These are phyloP conservation scores for Lentithecium fluviatile DNA, from an alignment of 495 filamentous ascomycete species.

Conservation along the genomic window DNA sequence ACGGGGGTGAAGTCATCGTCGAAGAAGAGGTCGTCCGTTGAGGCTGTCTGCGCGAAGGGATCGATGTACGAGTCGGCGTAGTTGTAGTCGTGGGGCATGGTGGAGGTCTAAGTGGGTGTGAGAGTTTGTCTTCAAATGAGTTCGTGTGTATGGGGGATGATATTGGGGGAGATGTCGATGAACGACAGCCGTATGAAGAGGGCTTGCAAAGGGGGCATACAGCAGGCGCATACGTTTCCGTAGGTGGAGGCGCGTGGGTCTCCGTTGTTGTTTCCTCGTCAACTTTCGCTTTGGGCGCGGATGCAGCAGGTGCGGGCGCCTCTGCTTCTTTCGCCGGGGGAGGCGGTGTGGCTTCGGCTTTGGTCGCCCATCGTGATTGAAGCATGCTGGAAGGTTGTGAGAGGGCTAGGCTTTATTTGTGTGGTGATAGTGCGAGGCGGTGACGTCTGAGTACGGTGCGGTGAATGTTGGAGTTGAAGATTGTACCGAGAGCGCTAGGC, in stretches of 20 bases:
- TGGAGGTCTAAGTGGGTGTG: not conserved
- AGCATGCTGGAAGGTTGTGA: conserved; percentile 10
- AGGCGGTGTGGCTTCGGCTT: not conserved
- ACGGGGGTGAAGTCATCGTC: conserved; percentile 71
- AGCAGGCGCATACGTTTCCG: not conserved
- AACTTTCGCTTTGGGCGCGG: not conserved
- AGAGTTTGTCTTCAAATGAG: not conserved
- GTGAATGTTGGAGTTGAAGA: no score
- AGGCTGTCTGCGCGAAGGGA: conserved; percentile 65
- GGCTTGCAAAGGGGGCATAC: not conserved
- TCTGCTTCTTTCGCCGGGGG: not conserved
- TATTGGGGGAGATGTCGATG: not conserved
- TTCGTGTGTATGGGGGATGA: no score
- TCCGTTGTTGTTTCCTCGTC: not conserved
- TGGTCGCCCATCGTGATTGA: conserved; percentile 20
- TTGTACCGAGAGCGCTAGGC: no score
- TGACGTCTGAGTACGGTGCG: no score
- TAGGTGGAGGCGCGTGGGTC: not conserved
- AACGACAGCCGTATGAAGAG: not conserved
- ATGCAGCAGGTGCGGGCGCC: not conserved
- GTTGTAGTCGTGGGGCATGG: conserved; percentile 21
- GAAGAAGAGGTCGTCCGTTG: conserved; percentile 69
- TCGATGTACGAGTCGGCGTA: conserved; percentile 27
- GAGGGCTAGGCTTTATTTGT: not conserved
- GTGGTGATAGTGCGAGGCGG: not conserved